phyloP scores from a whole-genome alignment of 208 protist species.

The Trypanosomatidae sp. region DNA sequence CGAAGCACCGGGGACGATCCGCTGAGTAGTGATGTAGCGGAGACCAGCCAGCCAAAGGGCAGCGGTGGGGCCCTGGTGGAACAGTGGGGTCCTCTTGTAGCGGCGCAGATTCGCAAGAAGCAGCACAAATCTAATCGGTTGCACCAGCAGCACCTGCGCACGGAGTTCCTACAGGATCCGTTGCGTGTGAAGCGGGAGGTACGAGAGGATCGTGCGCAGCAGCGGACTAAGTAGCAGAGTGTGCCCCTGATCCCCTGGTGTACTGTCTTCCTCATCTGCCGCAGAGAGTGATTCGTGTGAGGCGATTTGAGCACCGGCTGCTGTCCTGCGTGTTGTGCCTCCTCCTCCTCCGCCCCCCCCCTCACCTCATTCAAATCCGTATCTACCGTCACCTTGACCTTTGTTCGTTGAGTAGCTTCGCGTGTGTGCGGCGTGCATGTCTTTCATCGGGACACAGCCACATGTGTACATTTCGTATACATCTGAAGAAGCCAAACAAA shows the following conservation, averaged over 20 bases:
- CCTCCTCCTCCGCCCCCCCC: background rate
- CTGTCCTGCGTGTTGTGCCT: background rate
- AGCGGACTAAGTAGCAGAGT: slow-evolving; percentile 6
- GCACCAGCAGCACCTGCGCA: slow-evolving; percentile 47
- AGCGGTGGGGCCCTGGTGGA: slow-evolving; percentile 16
- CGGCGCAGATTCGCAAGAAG: slow-evolving; percentile 62
- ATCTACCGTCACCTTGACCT: background rate
- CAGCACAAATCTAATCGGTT: slow-evolving; percentile 66
- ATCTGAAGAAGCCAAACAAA: background rate
- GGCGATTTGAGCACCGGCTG: background rate
- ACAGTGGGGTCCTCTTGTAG: slow-evolving; percentile 60
- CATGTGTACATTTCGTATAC: background rate
- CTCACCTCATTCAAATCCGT: background rate
- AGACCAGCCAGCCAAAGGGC: background rate
- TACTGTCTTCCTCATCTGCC: background rate
- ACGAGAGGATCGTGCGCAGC: slow-evolving; percentile 7
- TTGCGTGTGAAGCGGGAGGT: slow-evolving; percentile 57
- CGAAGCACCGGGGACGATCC: background rate
- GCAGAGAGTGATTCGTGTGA: background rate
- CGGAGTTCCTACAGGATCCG: slow-evolving; percentile 73
- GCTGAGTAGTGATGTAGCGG: background rate
- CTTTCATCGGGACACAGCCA: background rate
- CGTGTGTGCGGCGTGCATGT: background rate
- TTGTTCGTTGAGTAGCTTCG: background rate
- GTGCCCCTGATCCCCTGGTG: background rate